A percentile compares a stretch with the other conserved stretches of the same genome.
These are phyloP conservation scores for Cinchona pubescens DNA, from an alignment of 257 asterid genomes.

Conservation along the genomic window DNA sequence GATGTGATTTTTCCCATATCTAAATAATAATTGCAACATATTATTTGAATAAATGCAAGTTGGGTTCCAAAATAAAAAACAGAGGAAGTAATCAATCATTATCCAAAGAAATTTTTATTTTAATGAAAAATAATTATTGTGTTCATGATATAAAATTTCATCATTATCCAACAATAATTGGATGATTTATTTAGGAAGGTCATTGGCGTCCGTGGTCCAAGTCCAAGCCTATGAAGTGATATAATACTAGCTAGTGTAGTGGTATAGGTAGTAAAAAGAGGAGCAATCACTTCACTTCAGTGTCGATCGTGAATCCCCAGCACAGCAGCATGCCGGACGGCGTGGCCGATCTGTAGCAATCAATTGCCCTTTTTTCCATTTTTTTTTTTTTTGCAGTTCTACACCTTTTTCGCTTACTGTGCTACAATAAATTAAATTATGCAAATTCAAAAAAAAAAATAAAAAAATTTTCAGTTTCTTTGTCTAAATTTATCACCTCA, in stretches of 20 bases:
- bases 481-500: not conserved
- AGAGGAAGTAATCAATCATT: not conserved
- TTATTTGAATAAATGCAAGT: too few relatives aligned
- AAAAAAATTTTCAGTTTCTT: not conserved
- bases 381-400: not conserved
- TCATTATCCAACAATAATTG: not conserved
- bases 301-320: not conserved
- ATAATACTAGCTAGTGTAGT: not conserved
- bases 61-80: not conserved
- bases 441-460: not conserved
- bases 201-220: not conserved
- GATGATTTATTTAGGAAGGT: not conserved
- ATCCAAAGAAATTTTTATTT: too few relatives aligned
- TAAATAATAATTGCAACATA: too few relatives aligned
- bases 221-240: not conserved
- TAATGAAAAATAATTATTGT: too few relatives aligned
- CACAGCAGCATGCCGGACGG: slow-evolving; percentile 7
- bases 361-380: too few relatives aligned
- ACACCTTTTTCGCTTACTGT: not conserved
- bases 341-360: not conserved
- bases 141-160: too few relatives aligned
- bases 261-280: not conserved
- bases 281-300: not conserved
- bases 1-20: too few relatives aligned
- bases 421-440: not conserved